Base-by-base conservation (phyloP, 2,329 filamentous ascomycete genomes). In the Pseudogymnoascus sp. region DNA sequence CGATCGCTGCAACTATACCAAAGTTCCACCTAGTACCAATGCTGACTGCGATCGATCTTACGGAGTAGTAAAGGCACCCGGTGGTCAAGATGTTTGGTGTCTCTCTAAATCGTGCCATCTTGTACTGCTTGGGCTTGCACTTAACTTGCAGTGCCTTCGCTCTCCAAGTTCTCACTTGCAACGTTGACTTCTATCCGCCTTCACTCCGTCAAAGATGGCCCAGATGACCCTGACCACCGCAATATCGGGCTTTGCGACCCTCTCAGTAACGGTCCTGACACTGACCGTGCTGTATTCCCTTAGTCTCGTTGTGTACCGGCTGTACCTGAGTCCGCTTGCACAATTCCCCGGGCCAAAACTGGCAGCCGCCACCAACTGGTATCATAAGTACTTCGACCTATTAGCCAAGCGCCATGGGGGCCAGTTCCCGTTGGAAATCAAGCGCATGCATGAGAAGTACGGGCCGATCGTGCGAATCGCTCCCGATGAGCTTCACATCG, bases 311-410 rank as follows among this genome's bases (percentile, higher is more conserved):
- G 41, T 43, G 41, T 48, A 48, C 6, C 71, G 74, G 23, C 69
- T 77, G 10, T 75, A 70, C 63, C 69, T 76, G 11, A 73, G 73
- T 61, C 74, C 74, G 14, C 64, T 76, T 28, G 68, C 70, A 6
- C 61, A 67, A 2, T 74, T 76, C 45, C 73, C 70, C 1, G 75
- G 75, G 6, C 74, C 74, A 4, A 73, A 67, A 19, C 63, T 73
- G 1, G 74, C 74, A 13, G 74, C 73, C 2, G 66, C 73, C 25
- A 73, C 69, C 1, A 54, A 61, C 6, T 65, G 70, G 54, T 67
- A 74, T 57, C 67, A 71, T 43, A 57, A 66, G 10, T 73, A 73
- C 43, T 72, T 64, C 45, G 69, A 73, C 21, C 13, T 68, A 10
- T 19, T 61, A 51, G 41, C 16, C 16, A 43, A 43, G 16, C 10